phyloP scores from a whole-genome alignment of 2,329 filamentous ascomycete species.

The Xylariaceae sp. region DNA sequence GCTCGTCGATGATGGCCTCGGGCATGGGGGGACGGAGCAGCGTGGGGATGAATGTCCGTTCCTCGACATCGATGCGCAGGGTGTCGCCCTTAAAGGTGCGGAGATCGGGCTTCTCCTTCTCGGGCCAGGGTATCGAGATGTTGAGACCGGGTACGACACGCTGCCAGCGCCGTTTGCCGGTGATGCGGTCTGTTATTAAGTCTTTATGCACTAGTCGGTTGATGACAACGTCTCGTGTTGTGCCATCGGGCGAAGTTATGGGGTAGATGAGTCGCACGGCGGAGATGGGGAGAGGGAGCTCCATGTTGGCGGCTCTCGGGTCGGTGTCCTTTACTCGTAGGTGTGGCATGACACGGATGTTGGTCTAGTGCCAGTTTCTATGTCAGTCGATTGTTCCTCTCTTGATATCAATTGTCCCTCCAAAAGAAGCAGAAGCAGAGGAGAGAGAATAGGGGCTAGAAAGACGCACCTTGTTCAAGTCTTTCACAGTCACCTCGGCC shows the following conservation, averaged over 20 bases:
- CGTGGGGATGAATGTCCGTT: conserved; percentile 70
- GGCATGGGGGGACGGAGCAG: conserved; percentile 76
- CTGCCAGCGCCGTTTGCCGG: conserved; percentile 44
- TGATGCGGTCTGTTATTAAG: conserved; percentile 46
- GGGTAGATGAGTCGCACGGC: conserved; percentile 78
- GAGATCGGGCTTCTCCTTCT: conserved; percentile 43
- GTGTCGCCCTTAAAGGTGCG: conserved; percentile 64
- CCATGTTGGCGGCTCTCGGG: conserved; percentile 41
- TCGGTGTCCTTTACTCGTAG: conserved; percentile 33
- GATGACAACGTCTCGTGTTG: conserved; percentile 69
- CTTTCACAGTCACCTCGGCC: conserved; percentile 57
- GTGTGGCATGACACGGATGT: conserved; percentile 38
- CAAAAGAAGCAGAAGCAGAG: not conserved
- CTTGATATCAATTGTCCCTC: not conserved
- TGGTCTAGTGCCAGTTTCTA: conserved; percentile 29
- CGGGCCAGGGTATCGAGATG: conserved; percentile 72
- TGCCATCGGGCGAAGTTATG: conserved; percentile 56
- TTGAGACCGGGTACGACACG: conserved; percentile 66
- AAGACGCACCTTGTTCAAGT: conserved; percentile 56
- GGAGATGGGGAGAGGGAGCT: conserved; percentile 59
- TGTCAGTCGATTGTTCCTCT: conserved; percentile 10
- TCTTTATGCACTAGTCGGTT: conserved; percentile 57
- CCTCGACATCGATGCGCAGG: conserved; percentile 67
- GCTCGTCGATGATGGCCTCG: conserved; percentile 70
- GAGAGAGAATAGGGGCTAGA: conserved; percentile 24